Evolutionary conservation across 805 yeast species (phyloP), one percentile per base, ranked within the genome.

Genomic region (Naumovozyma castellii): DNA sequence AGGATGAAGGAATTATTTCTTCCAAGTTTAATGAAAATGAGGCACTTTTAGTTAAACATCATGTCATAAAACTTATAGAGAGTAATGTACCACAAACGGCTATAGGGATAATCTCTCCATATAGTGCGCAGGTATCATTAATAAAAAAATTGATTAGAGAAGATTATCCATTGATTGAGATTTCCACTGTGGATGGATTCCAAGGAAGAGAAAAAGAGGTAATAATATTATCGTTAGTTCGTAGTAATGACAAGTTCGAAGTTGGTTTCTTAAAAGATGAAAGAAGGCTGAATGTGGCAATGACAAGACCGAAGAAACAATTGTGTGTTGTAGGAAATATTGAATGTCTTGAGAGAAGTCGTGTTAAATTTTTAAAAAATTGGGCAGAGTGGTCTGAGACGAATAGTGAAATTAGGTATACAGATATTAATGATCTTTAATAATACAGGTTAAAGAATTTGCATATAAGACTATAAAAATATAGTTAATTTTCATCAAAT

Each of bases 161-260:
- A 3, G 38, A 45, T 15, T 64, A 62, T 36, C 68, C 72, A 0
- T 19, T 34, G 9, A 64, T 90, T 4, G 97, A 90, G 54, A 74
- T 88, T 0, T 76, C 94, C 3, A 85, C 97, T 0, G 90, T 90
- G 3, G 98, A 90, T 63, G 97, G 97, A 1, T 92, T 90, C 53
- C 98, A 90, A 65, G 98, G 98, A 1, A 68, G 97, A 45, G 98
- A 90, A 55, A 92, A 90, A 58, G 94, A 88, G 50, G 80, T 78
- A 0, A 86, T 90, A 5, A 70, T 90, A 1, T 63, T 92, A 10
- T 72, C 92, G 2, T 59, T 90, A 39, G 97, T 90, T 2, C 68
- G 98, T 46, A 80, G 92, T 31, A 90, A 90, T 57, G 79, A 73
- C 16, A 51, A 62, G 2, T 59, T 69, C 27, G 84, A 80, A 38